These are phyloP conservation scores for Trichophyton benhamiae DNA, from an alignment of 2,329 filamentous ascomycete species.

Conservation along the genomic window DNA sequence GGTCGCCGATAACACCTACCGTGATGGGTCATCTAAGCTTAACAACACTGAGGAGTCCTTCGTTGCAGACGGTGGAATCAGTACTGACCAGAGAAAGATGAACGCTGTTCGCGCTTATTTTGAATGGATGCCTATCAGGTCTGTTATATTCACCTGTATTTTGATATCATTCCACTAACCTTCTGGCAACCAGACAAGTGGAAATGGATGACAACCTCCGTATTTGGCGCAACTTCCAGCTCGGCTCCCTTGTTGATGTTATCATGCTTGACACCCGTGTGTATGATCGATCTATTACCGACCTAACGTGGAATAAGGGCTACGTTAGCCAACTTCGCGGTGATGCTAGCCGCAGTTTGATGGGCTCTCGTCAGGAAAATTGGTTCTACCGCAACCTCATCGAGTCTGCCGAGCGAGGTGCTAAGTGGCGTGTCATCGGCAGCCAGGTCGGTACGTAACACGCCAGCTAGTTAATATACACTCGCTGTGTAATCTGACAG, in stretches of 20 bases:
- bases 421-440: slow-evolving; percentile 59
- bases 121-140: slow-evolving; percentile 50
- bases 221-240: slow-evolving; percentile 54
- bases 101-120: slow-evolving; percentile 61
- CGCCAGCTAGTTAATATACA: no score
- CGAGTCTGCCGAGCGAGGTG: slow-evolving; percentile 47
- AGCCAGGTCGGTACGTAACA: slow-evolving; percentile 8
- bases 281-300: slow-evolving; percentile 55
- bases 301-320: slow-evolving; percentile 45
- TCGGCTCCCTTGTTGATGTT: slow-evolving; percentile 54
- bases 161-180: neutral
- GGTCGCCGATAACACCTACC: slow-evolving; percentile 54
- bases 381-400: slow-evolving; percentile 57
- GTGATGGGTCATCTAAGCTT: slow-evolving; percentile 47
- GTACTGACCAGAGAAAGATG: slow-evolving; percentile 60
- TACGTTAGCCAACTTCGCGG: slow-evolving; percentile 53
- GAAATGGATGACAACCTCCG: slow-evolving; percentile 58
- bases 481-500: neutral
- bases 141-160: slow-evolving; percentile 13
- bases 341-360: slow-evolving; percentile 55
- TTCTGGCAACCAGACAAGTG: slow-evolving; percentile 33
- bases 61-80: slow-evolving; percentile 45
- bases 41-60: slow-evolving; percentile 59
- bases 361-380: slow-evolving; percentile 60
- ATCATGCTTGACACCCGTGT: slow-evolving; percentile 58